phyloP scores from a whole-genome alignment of 495 filamentous ascomycete species.

The Daldinia grandis region DNA sequence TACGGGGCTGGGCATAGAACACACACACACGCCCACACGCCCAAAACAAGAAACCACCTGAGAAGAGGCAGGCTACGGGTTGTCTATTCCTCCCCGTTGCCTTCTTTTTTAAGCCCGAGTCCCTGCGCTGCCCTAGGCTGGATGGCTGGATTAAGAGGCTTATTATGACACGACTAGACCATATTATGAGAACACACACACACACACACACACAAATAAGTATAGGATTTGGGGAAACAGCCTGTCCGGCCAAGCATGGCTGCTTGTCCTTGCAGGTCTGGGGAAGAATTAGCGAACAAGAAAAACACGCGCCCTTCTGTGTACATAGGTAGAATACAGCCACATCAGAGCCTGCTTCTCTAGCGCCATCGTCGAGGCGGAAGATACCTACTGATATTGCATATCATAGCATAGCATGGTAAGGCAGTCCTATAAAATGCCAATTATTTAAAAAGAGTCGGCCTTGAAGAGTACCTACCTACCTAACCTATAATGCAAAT shows the following conservation, averaged over 20 bases:
- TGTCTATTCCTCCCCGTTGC: slow-evolving; percentile 3
- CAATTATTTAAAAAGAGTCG: neutral
- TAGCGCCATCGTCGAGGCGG: slow-evolving; percentile 24
- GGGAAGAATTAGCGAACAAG: slow-evolving; percentile 30
- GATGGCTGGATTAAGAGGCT: slow-evolving; percentile 14
- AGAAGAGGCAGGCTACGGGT: slow-evolving; percentile 34
- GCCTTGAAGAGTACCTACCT: neutral
- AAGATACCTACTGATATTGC: neutral
- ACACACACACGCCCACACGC: too few relatives aligned
- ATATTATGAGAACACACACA: neutral
- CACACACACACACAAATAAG: too few relatives aligned
- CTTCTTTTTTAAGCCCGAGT: slow-evolving; percentile 8
- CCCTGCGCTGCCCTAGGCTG: neutral
- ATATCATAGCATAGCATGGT: slow-evolving; percentile 11
- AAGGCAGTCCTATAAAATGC: slow-evolving; percentile 18
- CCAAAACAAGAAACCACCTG: neutral
- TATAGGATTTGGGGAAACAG: neutral
- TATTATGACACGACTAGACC: slow-evolving; percentile 1
- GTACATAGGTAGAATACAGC: slow-evolving; percentile 31
- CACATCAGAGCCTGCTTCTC: slow-evolving; percentile 39
- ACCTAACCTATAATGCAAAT: neutral
- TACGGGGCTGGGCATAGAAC: neutral
- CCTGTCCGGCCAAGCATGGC: neutral
- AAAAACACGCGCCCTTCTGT: slow-evolving; percentile 13
- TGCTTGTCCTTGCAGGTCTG: slow-evolving; percentile 25